Percentiles rank a stretch among this genome's conserved stretches.
These are phyloP conservation scores for Bondarzewia mesenterica DNA, from an alignment of 1,284 basidiomycete genomes.

Conservation along the genomic window DNA sequence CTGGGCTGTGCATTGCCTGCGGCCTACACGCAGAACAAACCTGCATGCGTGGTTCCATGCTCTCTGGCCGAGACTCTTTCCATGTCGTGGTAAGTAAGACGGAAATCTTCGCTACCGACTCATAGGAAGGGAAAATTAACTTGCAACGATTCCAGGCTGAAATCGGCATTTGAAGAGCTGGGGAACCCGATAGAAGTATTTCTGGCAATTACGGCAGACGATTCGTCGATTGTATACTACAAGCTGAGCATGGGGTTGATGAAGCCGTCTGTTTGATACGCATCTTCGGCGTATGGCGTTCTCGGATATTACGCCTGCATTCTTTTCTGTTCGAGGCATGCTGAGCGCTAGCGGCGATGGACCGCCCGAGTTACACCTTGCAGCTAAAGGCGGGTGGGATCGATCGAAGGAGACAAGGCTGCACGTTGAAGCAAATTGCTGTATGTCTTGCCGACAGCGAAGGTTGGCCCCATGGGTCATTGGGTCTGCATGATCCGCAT, in stretches of 20 bases:
- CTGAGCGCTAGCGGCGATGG: too few relatives aligned
- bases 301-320: too few relatives aligned
- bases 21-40: slow-evolving; percentile 25
- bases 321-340: too few relatives aligned
- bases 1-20: too few relatives aligned
- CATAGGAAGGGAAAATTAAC: slow-evolving; percentile 1
- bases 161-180: slow-evolving; percentile 44
- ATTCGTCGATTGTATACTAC: slow-evolving; percentile 78
- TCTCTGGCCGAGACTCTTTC: slow-evolving; percentile 58
- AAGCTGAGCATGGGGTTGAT: slow-evolving; percentile 68
- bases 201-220: slow-evolving; percentile 64
- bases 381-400: too few relatives aligned
- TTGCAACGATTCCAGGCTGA: slow-evolving; percentile 34
- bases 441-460: too few relatives aligned
- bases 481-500: too few relatives aligned
- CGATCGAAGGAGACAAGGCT: too few relatives aligned
- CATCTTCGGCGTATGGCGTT: too few relatives aligned
- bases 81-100: slow-evolving; percentile 27
- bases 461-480: too few relatives aligned
- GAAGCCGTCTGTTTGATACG: slow-evolving; percentile 57
- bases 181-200: slow-evolving; percentile 45
- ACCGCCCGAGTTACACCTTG: too few relatives aligned
- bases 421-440: too few relatives aligned
- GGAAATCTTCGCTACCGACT: slow-evolving; percentile 3
- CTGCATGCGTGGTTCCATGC: slow-evolving; percentile 57